Base-by-base conservation (phyloP, 1,139 yeast genomes). In the Pichia sp. region DNA sequence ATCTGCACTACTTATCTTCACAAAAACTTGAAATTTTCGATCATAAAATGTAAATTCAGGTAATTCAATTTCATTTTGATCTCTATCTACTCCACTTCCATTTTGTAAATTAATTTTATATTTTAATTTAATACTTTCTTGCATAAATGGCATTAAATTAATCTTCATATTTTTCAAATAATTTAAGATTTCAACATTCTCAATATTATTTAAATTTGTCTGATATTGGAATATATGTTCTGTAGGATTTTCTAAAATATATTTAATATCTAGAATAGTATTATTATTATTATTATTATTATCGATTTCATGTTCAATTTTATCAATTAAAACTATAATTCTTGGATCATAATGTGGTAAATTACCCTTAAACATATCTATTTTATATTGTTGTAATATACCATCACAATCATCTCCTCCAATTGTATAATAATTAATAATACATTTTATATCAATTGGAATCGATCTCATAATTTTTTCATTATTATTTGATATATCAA, bases 191-290 rank as follows among this genome's bases (percentile, higher is more conserved):
- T 50, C 53, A 46, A 62, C 53, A 9, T 56, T 50, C 33, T 51
- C 59, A 34, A 57, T 54, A 6, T 57, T 43, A 10, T 70, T 63
- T 42, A 76, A 56, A 26, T 72, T 66, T 0, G 83, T 73, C 7
- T 84, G 71, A 61, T 85, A 86, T 3, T 79, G 78, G 54, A 86
- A 79, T 2, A 82, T 73, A 48, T 83, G 71, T 4, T 83, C 74
- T 0, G 94, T 83, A 7, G 94, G 89, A 58, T 86, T 86, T 60
- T 86, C 95, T 44, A 86, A 61, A 46, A 74, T 72, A 59, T 79
- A 86, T 10, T 62, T 68, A 39, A 81, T 64, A 35, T 61, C 63
- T 25, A 35, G 9, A 35, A 68, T 56, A 11, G 51, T 48, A 1
- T 56, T 31, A n/a, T 26, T 54, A 0, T 55, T 51, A 18, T 18